Evolutionary conservation across 2,329 filamentous ascomycete genomes (phyloP), one percentile per base, ranked within the genome.

Genomic region (Coniochaeta hoffmannii): DNA sequence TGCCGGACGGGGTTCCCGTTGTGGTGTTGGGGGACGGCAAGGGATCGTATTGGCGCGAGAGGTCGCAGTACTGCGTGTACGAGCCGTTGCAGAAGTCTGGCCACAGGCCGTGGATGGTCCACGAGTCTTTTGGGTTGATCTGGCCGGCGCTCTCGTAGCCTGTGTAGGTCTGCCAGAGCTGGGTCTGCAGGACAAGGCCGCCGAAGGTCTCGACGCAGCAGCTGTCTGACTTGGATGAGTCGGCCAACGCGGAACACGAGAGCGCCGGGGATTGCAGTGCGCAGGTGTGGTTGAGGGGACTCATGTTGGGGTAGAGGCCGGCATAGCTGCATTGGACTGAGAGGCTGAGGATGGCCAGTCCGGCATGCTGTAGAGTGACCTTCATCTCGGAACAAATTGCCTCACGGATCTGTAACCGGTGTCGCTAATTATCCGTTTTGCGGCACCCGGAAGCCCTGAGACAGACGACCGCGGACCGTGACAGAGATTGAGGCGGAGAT

Each of bases 1-100:
- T 75, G 28, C 80, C 82, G 54, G 73, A 74, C 1, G 76, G 68
- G 3, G 73, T 75, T 35, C 80, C 79, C 38, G 75, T 82, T 6
- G 84, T 87, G 7, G 83, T 86, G 68, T 86, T 87, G 26, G 84
- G 83, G 0, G 75, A 76, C 0, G 82, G 81, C 14, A 67, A 63
- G 1, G 83, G 84, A 63, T 87, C 85, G 60, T 84, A 87, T 67
- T 88, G 84, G 0, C 84, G 79, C 53, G 66, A 77, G 26, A 85
- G 65, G 63, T 88, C 85, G 69, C 85, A 88, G 68, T 86, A 88
- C 59, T 87, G 83, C 0, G 82, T 86, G 65, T 82, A 87, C 0
- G 75, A 78, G 50, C 82, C 73, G 58, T 77, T 71, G 65, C 75
- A 77, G 60, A 75, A 76, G 59, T 77, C 75, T 10, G 75, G 77